phyloP scores from a whole-genome alignment of 2,329 filamentous ascomycete genomes.

The Blastomyces emzantsi region DNA sequence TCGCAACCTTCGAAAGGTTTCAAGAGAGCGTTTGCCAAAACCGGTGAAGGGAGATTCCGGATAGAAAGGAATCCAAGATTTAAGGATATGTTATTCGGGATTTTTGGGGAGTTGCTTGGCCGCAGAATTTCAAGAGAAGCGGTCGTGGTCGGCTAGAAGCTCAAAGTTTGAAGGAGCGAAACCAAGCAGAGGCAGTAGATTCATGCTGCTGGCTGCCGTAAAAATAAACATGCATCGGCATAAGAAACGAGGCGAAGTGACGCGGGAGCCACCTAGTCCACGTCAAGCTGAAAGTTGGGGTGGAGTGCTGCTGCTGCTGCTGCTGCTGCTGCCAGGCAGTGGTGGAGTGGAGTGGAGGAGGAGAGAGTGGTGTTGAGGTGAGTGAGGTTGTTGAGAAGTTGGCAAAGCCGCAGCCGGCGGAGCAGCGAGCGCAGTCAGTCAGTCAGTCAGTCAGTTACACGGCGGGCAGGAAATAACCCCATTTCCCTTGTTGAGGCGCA shows the following conservation, averaged over 20 bases:
- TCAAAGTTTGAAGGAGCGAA: conserved; percentile 2
- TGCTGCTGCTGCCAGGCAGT: too few species aligned
- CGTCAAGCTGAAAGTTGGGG: background rate
- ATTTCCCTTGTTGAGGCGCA: background rate
- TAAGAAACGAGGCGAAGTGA: background rate
- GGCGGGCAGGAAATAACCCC: background rate
- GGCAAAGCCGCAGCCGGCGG: background rate
- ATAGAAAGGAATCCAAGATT: conserved; percentile 1
- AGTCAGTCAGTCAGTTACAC: too few species aligned
- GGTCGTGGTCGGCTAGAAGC: conserved; percentile 1
- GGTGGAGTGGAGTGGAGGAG: background rate
- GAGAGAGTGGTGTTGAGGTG: background rate
- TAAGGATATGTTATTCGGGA: background rate
- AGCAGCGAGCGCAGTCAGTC: too few species aligned
- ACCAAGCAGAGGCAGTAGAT: background rate
- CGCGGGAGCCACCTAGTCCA: background rate
- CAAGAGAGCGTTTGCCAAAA: background rate
- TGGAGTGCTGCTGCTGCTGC: background rate
- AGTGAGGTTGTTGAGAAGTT: background rate
- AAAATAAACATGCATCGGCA: background rate
- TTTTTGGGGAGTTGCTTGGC: background rate
- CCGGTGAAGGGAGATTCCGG: background rate
- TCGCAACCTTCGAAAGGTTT: background rate
- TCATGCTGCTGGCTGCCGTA: background rate
- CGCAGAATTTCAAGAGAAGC: background rate